phyloP scores from a whole-genome alignment of 2,329 filamentous ascomycete genomes.

The Aspergillus sp. region DNA sequence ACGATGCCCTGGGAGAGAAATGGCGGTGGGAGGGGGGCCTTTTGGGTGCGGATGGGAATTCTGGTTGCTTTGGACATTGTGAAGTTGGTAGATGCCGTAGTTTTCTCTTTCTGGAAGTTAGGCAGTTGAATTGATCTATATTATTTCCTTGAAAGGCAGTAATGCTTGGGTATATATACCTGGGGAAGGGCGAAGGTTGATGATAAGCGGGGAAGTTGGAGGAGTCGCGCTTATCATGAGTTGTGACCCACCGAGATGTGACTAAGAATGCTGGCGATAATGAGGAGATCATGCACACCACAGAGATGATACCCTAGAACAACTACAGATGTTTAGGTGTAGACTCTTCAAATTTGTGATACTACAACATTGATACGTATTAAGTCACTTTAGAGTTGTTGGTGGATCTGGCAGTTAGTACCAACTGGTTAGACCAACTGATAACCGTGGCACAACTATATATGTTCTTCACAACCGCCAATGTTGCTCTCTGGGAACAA shows the following conservation, averaged over 20 bases:
- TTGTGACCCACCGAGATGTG: not conserved
- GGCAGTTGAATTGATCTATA: not conserved
- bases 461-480: too few relatives aligned
- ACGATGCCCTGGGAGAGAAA: constrained; percentile 60
- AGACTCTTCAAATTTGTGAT: too few relatives aligned
- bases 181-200: not conserved
- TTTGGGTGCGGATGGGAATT: constrained; percentile 41
- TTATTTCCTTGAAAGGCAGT: too few relatives aligned
- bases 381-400: too few relatives aligned
- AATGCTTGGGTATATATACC: not conserved
- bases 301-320: not conserved
- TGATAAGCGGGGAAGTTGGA: not conserved
- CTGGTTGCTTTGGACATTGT: constrained; percentile 19
- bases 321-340: accelerated
- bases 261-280: not conserved
- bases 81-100: not conserved
- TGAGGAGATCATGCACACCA: not conserved
- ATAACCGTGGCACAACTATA: too few relatives aligned
- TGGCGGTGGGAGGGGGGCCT: constrained; percentile 54
- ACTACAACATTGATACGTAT: too few relatives aligned
- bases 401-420: too few relatives aligned
- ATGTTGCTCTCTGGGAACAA: too few relatives aligned
- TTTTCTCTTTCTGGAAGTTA: not conserved
- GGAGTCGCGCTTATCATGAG: not conserved
- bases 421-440: too few relatives aligned